Base-by-base conservation (phyloP, 140 eudicot species). In the Oenanthe javanica region DNA sequence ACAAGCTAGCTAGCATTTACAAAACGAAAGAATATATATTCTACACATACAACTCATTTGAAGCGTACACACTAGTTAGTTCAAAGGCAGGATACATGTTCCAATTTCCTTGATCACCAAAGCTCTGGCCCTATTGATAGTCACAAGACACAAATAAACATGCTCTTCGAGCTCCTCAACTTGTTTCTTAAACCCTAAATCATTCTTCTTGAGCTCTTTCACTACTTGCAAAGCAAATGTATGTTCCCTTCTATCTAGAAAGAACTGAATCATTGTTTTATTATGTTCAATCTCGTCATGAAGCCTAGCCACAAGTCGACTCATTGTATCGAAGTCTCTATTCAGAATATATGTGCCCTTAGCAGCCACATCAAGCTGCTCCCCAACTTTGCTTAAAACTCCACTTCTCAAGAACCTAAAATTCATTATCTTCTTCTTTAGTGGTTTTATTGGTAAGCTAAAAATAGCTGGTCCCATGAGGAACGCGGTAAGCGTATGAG, bases 151-250 rank as follows among this genome's bases (percentile, higher is more conserved):
- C 67, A 89, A 61, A 85, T 89, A 92, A 45, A 92, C 84, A 83
- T 89, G 97, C 48, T 92, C 97, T 57, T 92, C 92, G 36, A 92
- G 88, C 84, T 92, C 97, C 63, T 86, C 90, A 6, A 89, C 86
- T 76, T 88, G 92, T 77, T 85, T 84, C 73, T 52, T 88, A 18
- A 87, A 81, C 81, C 87, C 88, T 79, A 81, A 79, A 72, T 81
- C 83, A 75, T 85, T 79, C 80, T 86, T 88, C 82, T 83, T 81
- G 0, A 90, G n/a, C 88, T 88, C 92, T 83, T 80, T 83, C 72
- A 90, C 59, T 54, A 83, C 86, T 80, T 84, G 83, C 77, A 82
- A 74, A 61, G 83, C 81, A 72, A 86, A 79, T 48, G 72, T 90
- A 72, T 87, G 87, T 77, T 86, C 90, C 81, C 84, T 86, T 73